These are phyloP conservation scores for Lachnellula occidentalis DNA, from an alignment of 2,329 filamentous ascomycete species.

Conservation along the genomic window DNA sequence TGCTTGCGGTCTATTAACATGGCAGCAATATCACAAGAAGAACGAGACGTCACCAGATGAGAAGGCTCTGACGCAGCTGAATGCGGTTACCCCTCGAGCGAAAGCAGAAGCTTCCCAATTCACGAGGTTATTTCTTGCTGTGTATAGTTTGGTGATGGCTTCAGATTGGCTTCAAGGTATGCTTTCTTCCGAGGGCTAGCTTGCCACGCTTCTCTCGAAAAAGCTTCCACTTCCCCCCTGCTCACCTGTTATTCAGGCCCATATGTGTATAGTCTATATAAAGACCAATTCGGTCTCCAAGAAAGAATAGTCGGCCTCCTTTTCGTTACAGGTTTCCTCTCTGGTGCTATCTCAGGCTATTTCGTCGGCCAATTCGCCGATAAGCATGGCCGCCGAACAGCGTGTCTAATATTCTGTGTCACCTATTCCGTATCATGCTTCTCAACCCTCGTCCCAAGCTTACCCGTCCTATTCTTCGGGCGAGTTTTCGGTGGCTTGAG, in stretches of 20 bases:
- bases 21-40: slow-evolving; percentile 22
- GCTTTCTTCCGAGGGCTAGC: slow-evolving; percentile 28
- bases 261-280: slow-evolving; percentile 31
- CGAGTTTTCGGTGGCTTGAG: slow-evolving; percentile 49
- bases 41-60: slow-evolving; percentile 14
- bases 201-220: slow-evolving; percentile 11
- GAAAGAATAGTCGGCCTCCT: slow-evolving; percentile 28
- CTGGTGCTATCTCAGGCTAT: slow-evolving; percentile 29
- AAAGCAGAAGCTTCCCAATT: slow-evolving; percentile 26
- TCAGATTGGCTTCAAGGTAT: slow-evolving; percentile 48
- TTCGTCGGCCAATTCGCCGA: slow-evolving; percentile 31
- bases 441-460: slow-evolving; percentile 41
- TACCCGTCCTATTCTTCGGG: slow-evolving; percentile 45
- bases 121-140: slow-evolving; percentile 33
- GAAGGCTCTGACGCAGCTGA: slow-evolving; percentile 11
- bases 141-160: slow-evolving; percentile 45
- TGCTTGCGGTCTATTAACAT: slow-evolving; percentile 24
- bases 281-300: slow-evolving; percentile 28
- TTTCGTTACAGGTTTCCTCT: slow-evolving; percentile 31
- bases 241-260: slow-evolving; percentile 32
- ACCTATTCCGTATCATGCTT: slow-evolving; percentile 48
- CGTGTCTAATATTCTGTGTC: slow-evolving; percentile 50
- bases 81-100: slow-evolving; percentile 18
- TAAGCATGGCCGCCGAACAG: slow-evolving; percentile 37
- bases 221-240: background rate